phyloP scores from a whole-genome alignment of 192 early-diverging fungal genomes.

The Paraglomus brasilianum region DNA sequence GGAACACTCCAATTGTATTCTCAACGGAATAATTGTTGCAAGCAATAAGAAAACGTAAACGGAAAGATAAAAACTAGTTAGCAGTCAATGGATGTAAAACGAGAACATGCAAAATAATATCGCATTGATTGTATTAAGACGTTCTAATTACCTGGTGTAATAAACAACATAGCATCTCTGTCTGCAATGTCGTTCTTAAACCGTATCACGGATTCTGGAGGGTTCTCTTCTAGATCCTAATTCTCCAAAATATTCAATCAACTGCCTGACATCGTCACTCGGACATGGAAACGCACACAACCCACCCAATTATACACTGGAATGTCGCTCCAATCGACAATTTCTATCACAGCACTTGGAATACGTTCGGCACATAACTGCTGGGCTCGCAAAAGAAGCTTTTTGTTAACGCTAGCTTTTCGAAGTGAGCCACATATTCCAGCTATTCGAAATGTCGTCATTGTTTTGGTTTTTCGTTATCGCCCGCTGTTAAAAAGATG shows the following conservation, averaged over 20 bases:
- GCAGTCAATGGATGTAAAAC: too few species aligned
- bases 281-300: background rate
- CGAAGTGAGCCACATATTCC: conserved; percentile 21
- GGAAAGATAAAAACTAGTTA: too few species aligned
- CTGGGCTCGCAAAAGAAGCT: background rate
- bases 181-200: conserved; percentile 14
- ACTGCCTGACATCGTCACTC: background rate
- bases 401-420: conserved; percentile 12
- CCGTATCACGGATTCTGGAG: conserved; percentile 6
- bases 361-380: conserved; percentile 10
- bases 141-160: background rate
- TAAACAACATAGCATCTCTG: conserved; percentile 4
- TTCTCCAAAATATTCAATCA: too few species aligned
- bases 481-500: too few species aligned
- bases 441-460: background rate
- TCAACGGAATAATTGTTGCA: background rate
- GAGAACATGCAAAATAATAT: too few species aligned
- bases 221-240: conserved; percentile 5
- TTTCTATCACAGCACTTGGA: background rate
- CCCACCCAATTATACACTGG: conserved; percentile 6
- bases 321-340: conserved; percentile 10
- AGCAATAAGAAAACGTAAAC: background rate
- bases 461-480: too few species aligned
- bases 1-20: conserved; percentile 25
- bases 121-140: too few species aligned